Conservation (phyloP, 371 early-diverging fungal genomes). For the Polyrhizophydium stewartii region DNA sequence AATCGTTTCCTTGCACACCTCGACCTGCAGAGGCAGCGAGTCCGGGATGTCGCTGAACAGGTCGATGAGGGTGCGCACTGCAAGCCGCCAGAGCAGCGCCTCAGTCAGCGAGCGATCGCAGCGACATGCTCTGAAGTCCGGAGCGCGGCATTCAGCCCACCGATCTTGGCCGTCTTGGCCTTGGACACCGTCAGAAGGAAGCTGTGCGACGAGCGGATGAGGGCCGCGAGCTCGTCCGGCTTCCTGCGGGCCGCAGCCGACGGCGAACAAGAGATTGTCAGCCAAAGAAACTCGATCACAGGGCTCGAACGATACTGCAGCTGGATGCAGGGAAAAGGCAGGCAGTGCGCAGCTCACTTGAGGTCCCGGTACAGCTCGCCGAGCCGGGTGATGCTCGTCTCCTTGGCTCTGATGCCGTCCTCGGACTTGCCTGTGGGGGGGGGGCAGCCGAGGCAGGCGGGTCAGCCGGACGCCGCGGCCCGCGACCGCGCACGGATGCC, state of each 20-base stretch:
- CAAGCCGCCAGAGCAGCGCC: no score
- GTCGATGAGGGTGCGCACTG: constrained; percentile 85
- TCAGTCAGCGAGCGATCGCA: no score
- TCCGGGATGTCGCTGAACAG: constrained; percentile 83
- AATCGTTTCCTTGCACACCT: constrained; percentile 88
- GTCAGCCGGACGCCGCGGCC: no score
- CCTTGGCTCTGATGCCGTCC: constrained; percentile 19
- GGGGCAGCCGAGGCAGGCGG: no score
- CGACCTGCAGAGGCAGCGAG: constrained; percentile 82
- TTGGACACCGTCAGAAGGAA: constrained; percentile 83
- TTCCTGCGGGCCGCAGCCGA: no score
- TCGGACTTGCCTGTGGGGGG: constrained; percentile 1
- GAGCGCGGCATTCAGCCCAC: constrained; percentile 38
- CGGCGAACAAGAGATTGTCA: no score
- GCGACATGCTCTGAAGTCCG: no score
- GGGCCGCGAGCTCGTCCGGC: constrained; percentile 69
- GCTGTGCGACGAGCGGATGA: constrained; percentile 75
- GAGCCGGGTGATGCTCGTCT: constrained; percentile 23
- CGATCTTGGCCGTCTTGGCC: constrained; percentile 95
- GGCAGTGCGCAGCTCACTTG: constrained; percentile 10
- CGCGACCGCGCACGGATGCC: no score
- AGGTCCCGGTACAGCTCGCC: constrained; percentile 24
- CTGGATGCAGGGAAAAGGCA: neutral
- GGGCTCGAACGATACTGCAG: neutral
- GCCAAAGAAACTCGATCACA: no score